Evolutionary conservation across 768 basidiomycete genomes (phyloP), one percentile per base, ranked within the genome.

Genomic region (Cytidiella melzeri): DNA sequence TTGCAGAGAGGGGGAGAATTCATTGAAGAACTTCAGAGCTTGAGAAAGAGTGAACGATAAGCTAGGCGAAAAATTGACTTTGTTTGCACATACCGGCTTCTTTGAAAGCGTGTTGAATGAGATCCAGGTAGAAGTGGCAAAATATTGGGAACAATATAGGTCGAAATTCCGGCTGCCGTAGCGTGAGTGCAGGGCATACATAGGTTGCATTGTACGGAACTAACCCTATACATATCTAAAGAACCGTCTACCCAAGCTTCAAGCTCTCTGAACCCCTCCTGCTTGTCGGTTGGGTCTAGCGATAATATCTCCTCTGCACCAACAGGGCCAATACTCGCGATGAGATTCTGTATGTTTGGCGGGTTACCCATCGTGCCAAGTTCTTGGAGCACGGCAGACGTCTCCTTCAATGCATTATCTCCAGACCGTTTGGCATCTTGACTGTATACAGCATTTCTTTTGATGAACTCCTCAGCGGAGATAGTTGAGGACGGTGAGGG

Each of bases 141-240:
- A 97, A 98, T 54, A 99, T 88, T 2, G 96, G 96, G 62, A 93
- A 96, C 13, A 96, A 69, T 28, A 99, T 86, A 40, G 91, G 93
- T 40, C 88, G 77, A 58, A 99, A 87, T 67, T 99, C 94, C 47
- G 92, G 91, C 88, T 98, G 63, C n/a, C 3, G 18, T 5, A 7
- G 5, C 19, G 18, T 23, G 13, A 41, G 49, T 34, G 15, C 15
- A 34, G 7, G 7, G 30, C 30, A 34, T 15, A 34, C 15, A 15
- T 15, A 34, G 15, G n/a, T n/a, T n/a, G 15, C 30, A 34, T 34
- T 34, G 9, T 34, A 15, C 15, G 7, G 7, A 34, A 34, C 30
- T 34, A 34, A 88, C 90, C 64, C 86, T 73, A 65, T 92, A 92
- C 87, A 92, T 92, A 61, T 92, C 91, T 53, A 92, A 67, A 12